Evolutionary conservation across 2,329 filamentous ascomycete species (phyloP).

Genomic region (Pseudocercospora musae): DNA sequence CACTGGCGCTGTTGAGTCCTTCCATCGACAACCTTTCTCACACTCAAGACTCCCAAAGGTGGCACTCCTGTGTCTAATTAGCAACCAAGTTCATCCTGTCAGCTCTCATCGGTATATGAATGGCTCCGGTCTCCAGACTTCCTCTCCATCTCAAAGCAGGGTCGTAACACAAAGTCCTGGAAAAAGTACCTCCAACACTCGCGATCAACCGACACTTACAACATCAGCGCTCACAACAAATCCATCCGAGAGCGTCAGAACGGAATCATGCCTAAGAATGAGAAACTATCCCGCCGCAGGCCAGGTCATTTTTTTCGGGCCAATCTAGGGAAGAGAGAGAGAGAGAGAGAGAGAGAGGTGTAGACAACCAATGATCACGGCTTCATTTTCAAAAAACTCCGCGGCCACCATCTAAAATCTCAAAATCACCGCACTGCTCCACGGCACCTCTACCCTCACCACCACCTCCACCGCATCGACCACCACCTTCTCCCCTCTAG

Average conservation of each 20-base stretch:
- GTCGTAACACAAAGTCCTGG: too few relatives aligned
- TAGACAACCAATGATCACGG: too few relatives aligned
- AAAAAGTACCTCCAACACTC: too few relatives aligned
- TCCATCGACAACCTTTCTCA: neutral
- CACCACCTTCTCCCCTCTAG: constrained; percentile 46
- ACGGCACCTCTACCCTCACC: constrained; percentile 27
- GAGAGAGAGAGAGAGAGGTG: too few relatives aligned
- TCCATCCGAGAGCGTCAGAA: too few relatives aligned
- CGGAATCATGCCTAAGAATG: too few relatives aligned
- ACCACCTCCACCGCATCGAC: constrained; percentile 37
- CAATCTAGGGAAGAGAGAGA: too few relatives aligned
- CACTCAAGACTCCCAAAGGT: neutral
- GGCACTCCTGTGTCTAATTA: neutral
- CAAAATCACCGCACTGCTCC: constrained; percentile 33
- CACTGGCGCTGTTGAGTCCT: neutral
- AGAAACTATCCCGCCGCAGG: too few relatives aligned
- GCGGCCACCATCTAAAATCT: constrained; percentile 11
- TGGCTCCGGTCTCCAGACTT: neutral
- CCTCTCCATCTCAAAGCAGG: neutral
- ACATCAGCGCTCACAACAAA: too few relatives aligned
- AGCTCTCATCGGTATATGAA: neutral
- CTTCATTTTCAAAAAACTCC: too few relatives aligned
- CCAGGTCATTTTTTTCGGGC: too few relatives aligned
- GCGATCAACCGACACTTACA: too few relatives aligned
- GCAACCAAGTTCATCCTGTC: neutral